A percentile compares a stretch with the other conserved stretches of the same genome.
phyloP scores from a whole-genome alignment of 176 grass and related monocot genomes.

The Tillandsia leiboldiana region DNA sequence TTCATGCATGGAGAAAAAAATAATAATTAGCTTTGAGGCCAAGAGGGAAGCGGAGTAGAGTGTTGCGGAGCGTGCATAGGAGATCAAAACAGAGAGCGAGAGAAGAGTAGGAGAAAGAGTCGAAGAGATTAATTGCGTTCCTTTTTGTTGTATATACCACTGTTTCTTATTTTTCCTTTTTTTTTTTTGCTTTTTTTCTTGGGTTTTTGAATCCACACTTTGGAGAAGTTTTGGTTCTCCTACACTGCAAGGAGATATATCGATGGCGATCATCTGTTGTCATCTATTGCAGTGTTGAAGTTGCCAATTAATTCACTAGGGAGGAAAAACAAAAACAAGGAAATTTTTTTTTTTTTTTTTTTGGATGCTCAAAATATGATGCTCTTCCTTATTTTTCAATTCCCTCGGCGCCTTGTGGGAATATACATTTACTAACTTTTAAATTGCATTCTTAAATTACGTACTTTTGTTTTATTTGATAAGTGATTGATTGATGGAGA shows the following conservation, averaged over 20 bases:
- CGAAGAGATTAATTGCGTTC: constrained; percentile 10
- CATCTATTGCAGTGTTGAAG: no score
- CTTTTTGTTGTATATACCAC: constrained; percentile 9
- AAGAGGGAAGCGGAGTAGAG: no score
- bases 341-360: no score
- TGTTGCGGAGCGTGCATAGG: no score
- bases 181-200: background rate
- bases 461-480: background rate
- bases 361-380: constrained; percentile 2
- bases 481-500: background rate
- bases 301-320: no score
- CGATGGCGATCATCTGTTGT: no score
- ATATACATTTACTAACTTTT: background rate
- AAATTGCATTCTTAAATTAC: constrained; percentile 7
- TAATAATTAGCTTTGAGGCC: no score
- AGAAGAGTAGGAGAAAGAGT: background rate
- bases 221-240: background rate
- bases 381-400: no score
- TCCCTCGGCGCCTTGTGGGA: no score
- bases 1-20: background rate
- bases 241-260: no score
- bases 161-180: background rate
- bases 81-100: no score
- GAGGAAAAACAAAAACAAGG: no score
- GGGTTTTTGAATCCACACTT: constrained; percentile 10